Percentiles rank a stretch among this genome's conserved stretches.
phyloP scores from a whole-genome alignment of 148 eudicot genomes.

The Agrostemma githago region DNA sequence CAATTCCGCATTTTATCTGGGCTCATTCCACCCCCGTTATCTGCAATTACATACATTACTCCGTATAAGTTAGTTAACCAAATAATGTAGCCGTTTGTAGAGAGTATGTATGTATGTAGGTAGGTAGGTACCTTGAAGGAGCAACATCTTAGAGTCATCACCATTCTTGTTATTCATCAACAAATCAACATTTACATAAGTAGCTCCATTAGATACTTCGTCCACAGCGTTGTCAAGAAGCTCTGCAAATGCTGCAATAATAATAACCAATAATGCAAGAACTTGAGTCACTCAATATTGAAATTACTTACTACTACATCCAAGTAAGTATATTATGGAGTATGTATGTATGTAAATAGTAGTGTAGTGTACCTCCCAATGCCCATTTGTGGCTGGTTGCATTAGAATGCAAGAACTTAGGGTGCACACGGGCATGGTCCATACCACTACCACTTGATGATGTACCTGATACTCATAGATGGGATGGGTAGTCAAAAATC shows the following conservation, averaged over 20 bases:
- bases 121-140: conserved; percentile 53
- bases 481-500: too few relatives aligned
- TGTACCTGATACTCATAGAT: too few relatives aligned
- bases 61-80: too few relatives aligned
- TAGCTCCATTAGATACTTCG: conserved; percentile 75
- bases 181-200: conserved; percentile 55
- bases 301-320: too few relatives aligned
- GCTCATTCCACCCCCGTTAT: conserved; percentile 83
- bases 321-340: too few relatives aligned
- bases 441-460: conserved; percentile 59
- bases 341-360: too few relatives aligned
- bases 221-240: conserved; percentile 75
- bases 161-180: conserved; percentile 41
- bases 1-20: conserved; percentile 66
- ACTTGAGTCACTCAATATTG: too few relatives aligned
- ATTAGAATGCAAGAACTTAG: conserved; percentile 73
- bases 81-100: too few relatives aligned
- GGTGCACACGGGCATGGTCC: conserved; percentile 75
- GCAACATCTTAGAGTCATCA: conserved; percentile 49
- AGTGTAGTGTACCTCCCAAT: conserved; percentile 79
- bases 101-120: too few relatives aligned
- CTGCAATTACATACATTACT: conserved; percentile 25
- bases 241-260: conserved; percentile 62
- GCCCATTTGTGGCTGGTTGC: conserved; percentile 93
- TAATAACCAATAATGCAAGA: too few relatives aligned